Evolutionary conservation across 768 basidiomycete species (phyloP).

Genomic region (Amanita pallidorosea): DNA sequence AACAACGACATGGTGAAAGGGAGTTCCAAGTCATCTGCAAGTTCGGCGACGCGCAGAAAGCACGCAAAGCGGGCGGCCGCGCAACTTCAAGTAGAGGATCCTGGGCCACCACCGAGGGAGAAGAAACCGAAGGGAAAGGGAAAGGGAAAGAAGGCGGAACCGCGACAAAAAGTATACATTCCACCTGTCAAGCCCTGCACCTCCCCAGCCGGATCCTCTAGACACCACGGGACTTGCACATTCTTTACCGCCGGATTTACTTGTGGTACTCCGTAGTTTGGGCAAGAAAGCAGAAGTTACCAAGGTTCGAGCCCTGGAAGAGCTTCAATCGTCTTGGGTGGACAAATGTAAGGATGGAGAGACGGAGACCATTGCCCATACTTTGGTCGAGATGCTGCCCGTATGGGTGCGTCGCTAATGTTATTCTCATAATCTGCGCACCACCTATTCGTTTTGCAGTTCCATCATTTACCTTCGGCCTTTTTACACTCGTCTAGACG

Average conservation of each 20-base stretch:
- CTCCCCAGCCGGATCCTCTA: slow-evolving; percentile 73
- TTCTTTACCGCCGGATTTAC: slow-evolving; percentile 66
- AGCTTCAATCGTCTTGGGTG: slow-evolving; percentile 61
- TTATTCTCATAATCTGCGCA: neutral
- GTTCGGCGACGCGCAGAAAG: slow-evolving; percentile 85
- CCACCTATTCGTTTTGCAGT: slow-evolving; percentile 27
- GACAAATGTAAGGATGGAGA: slow-evolving; percentile 36
- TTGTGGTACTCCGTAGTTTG: slow-evolving; percentile 71
- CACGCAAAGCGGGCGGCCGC: slow-evolving; percentile 79
- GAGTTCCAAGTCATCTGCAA: slow-evolving; percentile 64
- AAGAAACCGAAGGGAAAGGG: slow-evolving; percentile 39
- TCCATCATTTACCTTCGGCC: slow-evolving; percentile 79
- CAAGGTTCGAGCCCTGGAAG: slow-evolving; percentile 76
- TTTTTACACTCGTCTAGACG: slow-evolving; percentile 75
- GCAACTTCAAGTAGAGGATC: slow-evolving; percentile 27
- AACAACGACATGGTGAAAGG: slow-evolving; percentile 25
- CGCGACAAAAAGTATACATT: slow-evolving; percentile 77
- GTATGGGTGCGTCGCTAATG: slow-evolving; percentile 69
- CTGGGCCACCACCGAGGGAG: slow-evolving; percentile 21
- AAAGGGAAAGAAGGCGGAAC: slow-evolving; percentile 54
- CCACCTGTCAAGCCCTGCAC: slow-evolving; percentile 74
- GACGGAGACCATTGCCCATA: slow-evolving; percentile 27
- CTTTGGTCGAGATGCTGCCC: slow-evolving; percentile 55
- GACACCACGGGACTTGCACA: slow-evolving; percentile 74
- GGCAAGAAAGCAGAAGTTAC: slow-evolving; percentile 89